Percentiles rank a stretch among this genome's conserved stretches.
These are phyloP conservation scores for Curvularia hawaiiensis DNA, from an alignment of 2,329 filamentous ascomycete genomes.

Conservation along the genomic window DNA sequence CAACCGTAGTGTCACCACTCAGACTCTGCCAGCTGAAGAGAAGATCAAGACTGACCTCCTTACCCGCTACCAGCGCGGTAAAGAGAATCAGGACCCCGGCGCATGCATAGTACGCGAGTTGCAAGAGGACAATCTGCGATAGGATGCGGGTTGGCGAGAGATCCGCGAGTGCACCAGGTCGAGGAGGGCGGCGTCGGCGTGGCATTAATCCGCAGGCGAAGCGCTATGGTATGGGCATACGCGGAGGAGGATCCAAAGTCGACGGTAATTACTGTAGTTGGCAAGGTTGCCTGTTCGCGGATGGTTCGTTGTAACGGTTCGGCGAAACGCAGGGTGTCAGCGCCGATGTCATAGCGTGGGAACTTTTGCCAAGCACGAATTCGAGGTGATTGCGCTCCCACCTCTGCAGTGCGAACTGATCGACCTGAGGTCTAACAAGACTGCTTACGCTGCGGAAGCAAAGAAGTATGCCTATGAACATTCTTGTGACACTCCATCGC, in stretches of 20 bases:
- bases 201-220: conserved; percentile 50
- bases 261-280: conserved; percentile 8
- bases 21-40: conserved; percentile 68
- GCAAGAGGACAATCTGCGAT: conserved; percentile 68
- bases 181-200: conserved; percentile 65
- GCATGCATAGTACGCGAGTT: conserved; percentile 67
- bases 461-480: neutral
- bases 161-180: conserved; percentile 69
- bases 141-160: conserved; percentile 71
- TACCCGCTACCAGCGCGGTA: conserved; percentile 69
- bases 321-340: conserved; percentile 22
- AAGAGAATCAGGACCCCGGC: conserved; percentile 69
- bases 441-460: neutral
- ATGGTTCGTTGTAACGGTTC: conserved; percentile 15
- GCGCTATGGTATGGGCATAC: conserved; percentile 27
- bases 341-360: conserved; percentile 26
- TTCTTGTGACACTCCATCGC: neutral
- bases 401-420: neutral
- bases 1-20: conserved; percentile 70
- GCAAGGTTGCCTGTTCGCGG: conserved; percentile 26
- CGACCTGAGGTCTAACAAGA: neutral
- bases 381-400: conserved; percentile 16
- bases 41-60: conserved; percentile 62
- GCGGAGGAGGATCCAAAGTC: conserved; percentile 16
- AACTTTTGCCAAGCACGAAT: conserved; percentile 26